These are phyloP conservation scores for Malus hybrid DNA, from an alignment of 331 rosid species.

Conservation along the genomic window DNA sequence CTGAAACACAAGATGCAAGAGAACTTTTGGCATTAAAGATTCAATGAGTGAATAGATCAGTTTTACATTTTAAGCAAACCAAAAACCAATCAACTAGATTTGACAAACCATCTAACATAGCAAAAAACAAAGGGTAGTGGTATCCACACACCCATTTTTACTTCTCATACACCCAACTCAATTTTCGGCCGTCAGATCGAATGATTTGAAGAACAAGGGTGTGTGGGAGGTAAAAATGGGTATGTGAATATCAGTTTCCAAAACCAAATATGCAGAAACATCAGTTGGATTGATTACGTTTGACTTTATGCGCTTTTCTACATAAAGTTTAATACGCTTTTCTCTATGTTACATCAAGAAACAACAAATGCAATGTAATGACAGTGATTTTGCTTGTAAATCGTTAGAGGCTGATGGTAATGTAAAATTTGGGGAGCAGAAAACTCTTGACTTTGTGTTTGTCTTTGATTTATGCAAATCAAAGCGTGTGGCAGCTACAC, in stretches of 20 bases:
- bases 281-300: no score
- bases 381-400: background rate
- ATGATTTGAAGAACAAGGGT: no score
- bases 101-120: background rate
- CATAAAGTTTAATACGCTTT: background rate
- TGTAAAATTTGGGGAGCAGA: background rate
- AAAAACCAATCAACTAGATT: background rate
- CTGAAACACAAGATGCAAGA: conserved; percentile 30
- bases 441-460: background rate
- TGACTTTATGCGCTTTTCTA: background rate
- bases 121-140: background rate
- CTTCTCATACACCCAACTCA: no score
- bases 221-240: no score
- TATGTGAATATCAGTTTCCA: no score
- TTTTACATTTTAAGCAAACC: background rate
- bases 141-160: no score
- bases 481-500: no score
- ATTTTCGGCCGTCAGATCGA: no score
- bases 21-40: background rate
- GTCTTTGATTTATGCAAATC: no score
- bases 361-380: background rate
- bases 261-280: no score
- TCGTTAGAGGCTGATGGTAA: background rate
- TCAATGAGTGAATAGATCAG: background rate
- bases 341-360: background rate